phyloP scores from a whole-genome alignment of 805 yeast species.

The Nakazawaea peltata region DNA sequence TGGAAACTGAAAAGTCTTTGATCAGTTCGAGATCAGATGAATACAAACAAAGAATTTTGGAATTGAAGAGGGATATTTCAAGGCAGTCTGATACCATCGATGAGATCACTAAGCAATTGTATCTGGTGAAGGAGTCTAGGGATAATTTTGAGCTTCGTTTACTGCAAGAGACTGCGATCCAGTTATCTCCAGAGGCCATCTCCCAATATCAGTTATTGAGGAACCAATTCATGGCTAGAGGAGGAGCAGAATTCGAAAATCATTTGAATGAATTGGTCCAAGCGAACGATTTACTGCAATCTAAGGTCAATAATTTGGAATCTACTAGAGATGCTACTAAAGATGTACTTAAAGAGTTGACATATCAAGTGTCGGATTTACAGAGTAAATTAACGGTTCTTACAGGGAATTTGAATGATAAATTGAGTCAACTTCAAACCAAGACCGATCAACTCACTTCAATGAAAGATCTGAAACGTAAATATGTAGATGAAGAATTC shows the following conservation, averaged over 20 bases:
- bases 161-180: conserved; percentile 17
- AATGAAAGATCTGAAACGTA: conserved; percentile 28
- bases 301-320: conserved; percentile 28
- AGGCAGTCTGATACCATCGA: conserved; percentile 39
- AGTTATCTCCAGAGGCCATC: conserved; percentile 41
- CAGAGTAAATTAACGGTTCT: conserved; percentile 21
- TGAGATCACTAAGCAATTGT: conserved; percentile 38
- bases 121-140: conserved; percentile 33
- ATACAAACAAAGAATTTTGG: conserved; percentile 38
- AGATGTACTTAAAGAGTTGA: conserved; percentile 26
- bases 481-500: conserved; percentile 37
- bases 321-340: conserved; percentile 27
- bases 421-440: conserved; percentile 24
- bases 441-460: conserved; percentile 16
- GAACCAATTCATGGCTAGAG: conserved; percentile 42
- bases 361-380: conserved; percentile 22
- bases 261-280: conserved; percentile 30
- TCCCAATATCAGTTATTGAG: conserved; percentile 52
- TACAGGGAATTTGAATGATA: conserved; percentile 17
- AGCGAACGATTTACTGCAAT: conserved; percentile 35
- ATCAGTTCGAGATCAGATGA: conserved; percentile 36
- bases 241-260: conserved; percentile 52
- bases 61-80: conserved; percentile 41
- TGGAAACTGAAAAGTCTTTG: conserved; percentile 47
- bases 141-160: conserved; percentile 28